Evolutionary conservation across 1,284 basidiomycete genomes (phyloP), one percentile per base, ranked within the genome.

Genomic region (Marasmius fiardii): DNA sequence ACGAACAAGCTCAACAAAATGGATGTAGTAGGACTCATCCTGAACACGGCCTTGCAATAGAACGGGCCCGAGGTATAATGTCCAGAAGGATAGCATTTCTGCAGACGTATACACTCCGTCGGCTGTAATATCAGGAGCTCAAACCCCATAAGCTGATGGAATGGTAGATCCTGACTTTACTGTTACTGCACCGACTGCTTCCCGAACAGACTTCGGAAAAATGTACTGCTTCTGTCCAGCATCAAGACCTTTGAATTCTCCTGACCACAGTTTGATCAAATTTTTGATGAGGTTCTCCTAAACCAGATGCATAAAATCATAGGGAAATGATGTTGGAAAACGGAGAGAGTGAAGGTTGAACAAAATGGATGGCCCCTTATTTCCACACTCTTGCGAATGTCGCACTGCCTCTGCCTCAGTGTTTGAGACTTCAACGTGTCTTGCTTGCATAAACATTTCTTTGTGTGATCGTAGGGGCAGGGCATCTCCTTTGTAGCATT

Each of bases 231-330:
- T 65, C 1, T 33, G 24, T 0, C 67, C 69, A 8, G 59, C 52
- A 28, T 67, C 61, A 7, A 71, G 62, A 1, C 53, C 62, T 43
- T 68, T 71, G 58, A 61, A 71, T 2, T 61, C 34, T 0, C 65
- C 63, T 1, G 65, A 67, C 68, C 71, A 74, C 1, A 67, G 63
- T 0, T 44, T 33, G 5, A 71, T 57, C 1, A 74, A 60, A 49
- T 69, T 68, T 24, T 59, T 60, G 23, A 70, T 47, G 2, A 68
- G 39, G 51, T 72, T 71, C 57, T 70, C 66, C 54, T 58, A 70
- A 31, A 72, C 57, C 0, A 73, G 63, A 51, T 74, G 72, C 73
- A 74, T 74, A 60, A 71, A 71, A 52, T 74, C 68, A 44, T 67
- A 67, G 0, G 71, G 71, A 54, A 71, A 71, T 16, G 69, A 73